Conservation (phyloP, 306 rosid genomes). For the Prunus kanzakura region DNA sequence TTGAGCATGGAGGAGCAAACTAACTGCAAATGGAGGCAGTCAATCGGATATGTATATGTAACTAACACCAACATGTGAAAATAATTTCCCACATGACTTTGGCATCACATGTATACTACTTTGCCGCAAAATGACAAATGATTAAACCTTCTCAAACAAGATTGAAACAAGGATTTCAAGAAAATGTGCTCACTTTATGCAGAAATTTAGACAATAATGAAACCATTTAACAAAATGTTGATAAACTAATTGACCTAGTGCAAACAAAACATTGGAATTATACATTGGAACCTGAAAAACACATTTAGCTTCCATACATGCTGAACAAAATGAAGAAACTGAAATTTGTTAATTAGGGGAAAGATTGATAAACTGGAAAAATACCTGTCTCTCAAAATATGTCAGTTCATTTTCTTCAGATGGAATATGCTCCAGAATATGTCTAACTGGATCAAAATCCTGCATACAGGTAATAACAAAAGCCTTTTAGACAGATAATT, state of each 20-base stretch:
- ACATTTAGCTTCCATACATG: slow-evolving; percentile 6
- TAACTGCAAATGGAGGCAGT: neutral
- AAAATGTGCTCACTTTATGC: neutral
- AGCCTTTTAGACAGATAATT: slow-evolving; percentile 17
- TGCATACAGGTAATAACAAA: slow-evolving; percentile 39
- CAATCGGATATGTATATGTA: neutral
- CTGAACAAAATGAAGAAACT: slow-evolving; percentile 7
- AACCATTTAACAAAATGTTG: neutral
- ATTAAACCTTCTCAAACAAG: neutral
- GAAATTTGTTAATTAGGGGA: slow-evolving; percentile 8
- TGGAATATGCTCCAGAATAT: slow-evolving; percentile 73
- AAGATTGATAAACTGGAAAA: slow-evolving; percentile 24
- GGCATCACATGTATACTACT: neutral
- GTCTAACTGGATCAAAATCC: slow-evolving; percentile 87
- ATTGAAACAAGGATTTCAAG: neutral
- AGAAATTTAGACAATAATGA: neutral
- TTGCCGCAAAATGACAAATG: neutral
- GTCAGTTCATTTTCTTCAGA: slow-evolving; percentile 67
- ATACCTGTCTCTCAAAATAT: slow-evolving; percentile 86
- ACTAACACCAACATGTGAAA: neutral
- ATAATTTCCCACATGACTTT: neutral
- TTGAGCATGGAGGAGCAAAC: neutral
- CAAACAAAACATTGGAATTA: neutral
- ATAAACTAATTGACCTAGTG: neutral
- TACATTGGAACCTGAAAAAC: neutral